Conservation (phyloP, 129 eudicot species). For the Saposhnikovia divaricata region DNA sequence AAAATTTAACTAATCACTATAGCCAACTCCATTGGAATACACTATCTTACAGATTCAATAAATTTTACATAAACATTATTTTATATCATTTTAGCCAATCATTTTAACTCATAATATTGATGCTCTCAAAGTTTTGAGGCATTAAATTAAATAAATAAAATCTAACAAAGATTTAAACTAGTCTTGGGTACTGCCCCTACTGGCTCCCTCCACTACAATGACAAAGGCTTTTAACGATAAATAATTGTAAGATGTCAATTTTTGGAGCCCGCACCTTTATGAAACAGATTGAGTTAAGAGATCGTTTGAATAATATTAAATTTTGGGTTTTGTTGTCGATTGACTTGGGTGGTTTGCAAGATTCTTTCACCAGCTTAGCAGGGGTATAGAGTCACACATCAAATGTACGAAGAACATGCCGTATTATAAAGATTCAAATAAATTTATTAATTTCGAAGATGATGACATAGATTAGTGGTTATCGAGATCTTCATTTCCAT, state of each 20-base stretch:
- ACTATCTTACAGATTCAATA: too few relatives aligned
- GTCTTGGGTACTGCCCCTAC: background rate
- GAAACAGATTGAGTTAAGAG: background rate
- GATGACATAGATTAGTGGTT: too few relatives aligned
- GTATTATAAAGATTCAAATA: too few relatives aligned
- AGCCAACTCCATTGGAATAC: too few relatives aligned
- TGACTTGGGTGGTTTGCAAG: constrained; percentile 7
- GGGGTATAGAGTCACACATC: too few relatives aligned
- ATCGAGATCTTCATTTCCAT: too few relatives aligned
- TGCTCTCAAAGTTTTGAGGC: background rate
- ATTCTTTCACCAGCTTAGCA: background rate
- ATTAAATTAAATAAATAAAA: background rate
- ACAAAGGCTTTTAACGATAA: background rate
- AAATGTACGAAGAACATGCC: too few relatives aligned
- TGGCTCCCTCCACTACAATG: constrained; percentile 1
- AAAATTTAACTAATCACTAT: too few relatives aligned
- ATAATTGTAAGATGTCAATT: background rate
- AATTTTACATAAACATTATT: too few relatives aligned
- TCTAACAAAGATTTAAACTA: background rate
- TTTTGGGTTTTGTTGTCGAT: constrained; percentile 1
- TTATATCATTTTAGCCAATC: too few relatives aligned
- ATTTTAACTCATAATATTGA: too few relatives aligned
- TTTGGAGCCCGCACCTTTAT: background rate
- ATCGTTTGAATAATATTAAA: background rate
- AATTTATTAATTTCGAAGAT: too few relatives aligned